Evolutionary conservation across 75 land plant genomes (phyloP).

Genomic region (Picea sitchensis): DNA sequence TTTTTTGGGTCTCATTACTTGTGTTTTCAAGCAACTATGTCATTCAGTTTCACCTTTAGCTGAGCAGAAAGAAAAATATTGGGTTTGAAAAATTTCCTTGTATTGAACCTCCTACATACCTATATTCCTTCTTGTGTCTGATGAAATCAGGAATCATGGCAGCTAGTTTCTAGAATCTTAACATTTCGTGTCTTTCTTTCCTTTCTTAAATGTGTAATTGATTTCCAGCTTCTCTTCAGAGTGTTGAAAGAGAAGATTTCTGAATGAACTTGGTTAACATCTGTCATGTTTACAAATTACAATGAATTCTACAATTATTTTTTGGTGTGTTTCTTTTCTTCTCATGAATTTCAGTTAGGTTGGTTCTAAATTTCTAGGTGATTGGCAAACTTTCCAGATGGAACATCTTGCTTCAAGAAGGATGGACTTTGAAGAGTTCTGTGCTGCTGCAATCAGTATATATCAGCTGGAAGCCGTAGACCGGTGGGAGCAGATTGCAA

Average conservation of each 20-base stretch:
- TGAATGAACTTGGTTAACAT: not conserved
- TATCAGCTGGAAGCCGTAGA: conserved; percentile 84
- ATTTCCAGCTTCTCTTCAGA: not conserved
- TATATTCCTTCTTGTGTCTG: not conserved
- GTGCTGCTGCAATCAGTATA: conserved; percentile 86
- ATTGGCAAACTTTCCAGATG: conserved; percentile 37
- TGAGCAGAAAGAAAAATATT: not conserved
- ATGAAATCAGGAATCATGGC: not conserved
- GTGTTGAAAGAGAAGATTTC: not conserved
- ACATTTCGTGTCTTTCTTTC: not conserved
- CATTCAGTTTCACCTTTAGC: too few relatives aligned
- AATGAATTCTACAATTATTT: not conserved
- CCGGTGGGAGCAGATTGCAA: conserved; percentile 81
- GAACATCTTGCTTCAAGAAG: conserved; percentile 55
- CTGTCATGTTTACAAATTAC: not conserved
- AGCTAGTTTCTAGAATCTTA: not conserved
- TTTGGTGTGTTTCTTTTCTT: not conserved
- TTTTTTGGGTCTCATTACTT: not conserved
- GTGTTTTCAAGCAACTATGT: not conserved
- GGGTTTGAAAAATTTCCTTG: not conserved
- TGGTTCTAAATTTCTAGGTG: not conserved
- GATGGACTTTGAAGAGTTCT: conserved; percentile 88
- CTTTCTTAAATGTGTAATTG: not conserved
- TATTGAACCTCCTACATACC: not conserved
- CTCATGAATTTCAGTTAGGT: not conserved